These are phyloP conservation scores for Prunus armeniaca DNA, from an alignment of 306 rosid genomes.

Conservation along the genomic window DNA sequence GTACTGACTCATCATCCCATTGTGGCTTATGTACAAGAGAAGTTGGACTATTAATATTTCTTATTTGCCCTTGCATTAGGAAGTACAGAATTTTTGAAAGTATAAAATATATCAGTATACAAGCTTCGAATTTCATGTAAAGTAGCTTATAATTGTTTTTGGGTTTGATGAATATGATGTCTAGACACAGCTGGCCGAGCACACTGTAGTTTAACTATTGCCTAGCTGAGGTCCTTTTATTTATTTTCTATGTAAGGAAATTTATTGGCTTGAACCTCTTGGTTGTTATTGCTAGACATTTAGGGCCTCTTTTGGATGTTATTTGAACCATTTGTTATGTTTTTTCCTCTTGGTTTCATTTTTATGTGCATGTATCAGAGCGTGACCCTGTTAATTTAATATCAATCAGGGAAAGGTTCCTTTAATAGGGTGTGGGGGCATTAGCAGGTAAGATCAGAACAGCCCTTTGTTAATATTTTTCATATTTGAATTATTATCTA, in stretches of 20 bases:
- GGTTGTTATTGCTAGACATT: neutral
- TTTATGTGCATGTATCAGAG: constrained; percentile 4
- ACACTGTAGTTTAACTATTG: neutral
- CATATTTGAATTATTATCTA: neutral
- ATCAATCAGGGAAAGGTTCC: constrained; percentile 77
- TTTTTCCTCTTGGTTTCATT: constrained; percentile 7
- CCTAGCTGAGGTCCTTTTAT: neutral
- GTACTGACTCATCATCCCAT: neutral
- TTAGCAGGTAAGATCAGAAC: constrained; percentile 60
- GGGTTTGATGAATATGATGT: neutral
- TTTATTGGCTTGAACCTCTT: neutral
- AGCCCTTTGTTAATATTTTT: neutral
- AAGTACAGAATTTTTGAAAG: neutral
- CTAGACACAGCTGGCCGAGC: no score
- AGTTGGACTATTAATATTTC: neutral
- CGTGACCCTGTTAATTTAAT: constrained; percentile 23
- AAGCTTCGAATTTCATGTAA: neutral
- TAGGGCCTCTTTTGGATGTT: neutral
- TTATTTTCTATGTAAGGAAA: neutral
- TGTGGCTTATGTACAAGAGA: neutral
- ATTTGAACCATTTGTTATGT: neutral
- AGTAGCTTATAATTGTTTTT: neutral
- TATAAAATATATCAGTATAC: neutral
- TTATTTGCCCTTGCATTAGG: neutral
- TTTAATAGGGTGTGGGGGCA: constrained; percentile 85